Evolutionary conservation across 2,329 filamentous ascomycete genomes (phyloP).

Genomic region (Neonectria magnoliae): DNA sequence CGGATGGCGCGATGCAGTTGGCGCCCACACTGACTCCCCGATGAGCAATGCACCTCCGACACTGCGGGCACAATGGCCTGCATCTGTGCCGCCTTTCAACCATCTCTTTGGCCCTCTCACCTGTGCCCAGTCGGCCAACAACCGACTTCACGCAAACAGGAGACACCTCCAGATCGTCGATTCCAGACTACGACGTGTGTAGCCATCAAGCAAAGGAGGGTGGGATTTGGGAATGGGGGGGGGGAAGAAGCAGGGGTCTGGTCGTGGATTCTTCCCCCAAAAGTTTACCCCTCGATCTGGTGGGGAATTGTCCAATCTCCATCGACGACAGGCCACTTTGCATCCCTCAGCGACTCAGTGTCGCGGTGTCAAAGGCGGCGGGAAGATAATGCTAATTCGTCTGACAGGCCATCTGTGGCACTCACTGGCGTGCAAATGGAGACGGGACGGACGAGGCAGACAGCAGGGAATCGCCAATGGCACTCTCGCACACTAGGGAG

Average conservation of each 20-base stretch:
- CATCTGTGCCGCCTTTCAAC: slow-evolving; percentile 1
- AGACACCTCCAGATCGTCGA: neutral
- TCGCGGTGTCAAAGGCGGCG: slow-evolving; percentile 25
- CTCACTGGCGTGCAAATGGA: slow-evolving; percentile 22
- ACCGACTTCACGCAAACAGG: slow-evolving; percentile 16
- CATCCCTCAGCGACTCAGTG: slow-evolving; percentile 23
- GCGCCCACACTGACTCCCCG: slow-evolving; percentile 18
- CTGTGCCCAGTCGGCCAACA: slow-evolving; percentile 25
- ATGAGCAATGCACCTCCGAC: slow-evolving; percentile 13
- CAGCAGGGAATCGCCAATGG: slow-evolving; percentile 16
- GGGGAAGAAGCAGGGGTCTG: slow-evolving; percentile 22
- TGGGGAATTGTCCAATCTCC: slow-evolving; percentile 42
- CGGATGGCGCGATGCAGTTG: slow-evolving; percentile 27
- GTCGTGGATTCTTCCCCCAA: slow-evolving; percentile 15
- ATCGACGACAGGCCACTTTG: slow-evolving; percentile 40
- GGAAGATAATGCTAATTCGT: slow-evolving; percentile 17
- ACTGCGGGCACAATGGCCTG: slow-evolving; percentile 12
- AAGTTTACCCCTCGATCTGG: slow-evolving; percentile 40
- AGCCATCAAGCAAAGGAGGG: slow-evolving; percentile 16
- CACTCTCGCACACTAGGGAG: slow-evolving; percentile 22
- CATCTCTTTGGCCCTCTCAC: slow-evolving; percentile 8
- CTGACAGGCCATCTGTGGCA: slow-evolving; percentile 7
- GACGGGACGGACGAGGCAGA: neutral
- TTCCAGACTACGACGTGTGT: neutral
- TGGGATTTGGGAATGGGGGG: slow-evolving; percentile 17